phyloP scores from a whole-genome alignment of 768 basidiomycete species.

The Tephrocybe rancida region DNA sequence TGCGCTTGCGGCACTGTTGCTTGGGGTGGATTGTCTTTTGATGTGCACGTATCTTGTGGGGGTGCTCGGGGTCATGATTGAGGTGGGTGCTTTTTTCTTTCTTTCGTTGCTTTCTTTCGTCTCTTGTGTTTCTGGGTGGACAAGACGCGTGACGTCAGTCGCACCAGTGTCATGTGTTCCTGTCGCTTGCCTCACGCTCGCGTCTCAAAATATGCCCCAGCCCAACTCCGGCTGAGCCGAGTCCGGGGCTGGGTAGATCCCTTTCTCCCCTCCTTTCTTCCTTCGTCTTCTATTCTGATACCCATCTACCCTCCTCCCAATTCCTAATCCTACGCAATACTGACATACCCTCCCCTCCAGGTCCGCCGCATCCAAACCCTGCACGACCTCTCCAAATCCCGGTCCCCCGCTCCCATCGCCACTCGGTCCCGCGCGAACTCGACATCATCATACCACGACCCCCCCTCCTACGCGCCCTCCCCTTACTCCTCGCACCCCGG shows the following conservation, averaged over 20 bases:
- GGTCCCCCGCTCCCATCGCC: background rate
- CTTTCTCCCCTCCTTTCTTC: too few relatives aligned
- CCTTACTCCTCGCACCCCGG: slow-evolving; percentile 23
- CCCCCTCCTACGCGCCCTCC: slow-evolving; percentile 28
- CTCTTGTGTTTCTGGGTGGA: background rate
- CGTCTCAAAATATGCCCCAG: background rate
- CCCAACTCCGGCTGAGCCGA: too few relatives aligned
- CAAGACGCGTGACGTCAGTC: background rate
- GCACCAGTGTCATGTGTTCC: background rate
- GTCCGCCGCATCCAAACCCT: slow-evolving; percentile 73
- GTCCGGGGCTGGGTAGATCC: too few relatives aligned
- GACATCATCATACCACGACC: slow-evolving; percentile 28
- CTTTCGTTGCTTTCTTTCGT: slow-evolving; percentile 8
- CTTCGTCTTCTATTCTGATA: too few relatives aligned
- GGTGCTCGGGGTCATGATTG: slow-evolving; percentile 93
- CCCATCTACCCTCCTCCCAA: background rate
- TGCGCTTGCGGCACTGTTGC: slow-evolving; percentile 86
- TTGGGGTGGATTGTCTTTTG: slow-evolving; percentile 85
- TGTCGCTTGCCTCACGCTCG: background rate
- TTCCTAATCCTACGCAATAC: background rate
- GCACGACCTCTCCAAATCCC: slow-evolving; percentile 37
- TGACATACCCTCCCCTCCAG: slow-evolving; percentile 32
- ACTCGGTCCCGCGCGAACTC: slow-evolving; percentile 38
- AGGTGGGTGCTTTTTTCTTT: slow-evolving; percentile 51
- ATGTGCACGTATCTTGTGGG: slow-evolving; percentile 90